Evolutionary conservation across 768 basidiomycete species (phyloP).

Genomic region (Lactifluus rugatus): DNA sequence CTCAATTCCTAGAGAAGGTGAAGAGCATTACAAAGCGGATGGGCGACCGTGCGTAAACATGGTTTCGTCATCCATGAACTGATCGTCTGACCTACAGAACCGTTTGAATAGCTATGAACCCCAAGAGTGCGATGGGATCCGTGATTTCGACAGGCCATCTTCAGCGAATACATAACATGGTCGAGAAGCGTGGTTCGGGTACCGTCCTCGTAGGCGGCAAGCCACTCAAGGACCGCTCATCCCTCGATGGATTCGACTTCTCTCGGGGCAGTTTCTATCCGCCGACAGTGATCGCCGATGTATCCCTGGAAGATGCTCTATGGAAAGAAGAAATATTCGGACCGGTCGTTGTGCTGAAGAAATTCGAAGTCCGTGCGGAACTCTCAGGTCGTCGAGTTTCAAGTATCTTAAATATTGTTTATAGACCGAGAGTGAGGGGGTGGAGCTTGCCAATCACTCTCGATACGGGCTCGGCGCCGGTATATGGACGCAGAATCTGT

Average conservation of each 20-base stretch:
- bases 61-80: not conserved
- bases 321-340: slow-evolving; percentile 86
- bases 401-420: not conserved
- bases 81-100: slow-evolving; percentile 5
- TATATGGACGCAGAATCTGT: slow-evolving; percentile 69
- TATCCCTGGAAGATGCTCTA: slow-evolving; percentile 47
- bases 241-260: slow-evolving; percentile 64
- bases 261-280: slow-evolving; percentile 66
- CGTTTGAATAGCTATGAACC: slow-evolving; percentile 49
- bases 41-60: slow-evolving; percentile 50
- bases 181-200: slow-evolving; percentile 36
- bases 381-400: not conserved
- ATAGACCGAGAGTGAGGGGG: slow-evolving; percentile 52
- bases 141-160: slow-evolving; percentile 63
- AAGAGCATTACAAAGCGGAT: slow-evolving; percentile 55
- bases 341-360: slow-evolving; percentile 66
- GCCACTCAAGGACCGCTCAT: slow-evolving; percentile 51
- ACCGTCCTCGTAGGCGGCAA: slow-evolving; percentile 53
- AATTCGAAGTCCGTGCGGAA: slow-evolving; percentile 33
- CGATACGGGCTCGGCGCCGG: slow-evolving; percentile 77
- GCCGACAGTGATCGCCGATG: slow-evolving; percentile 62
- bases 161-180: slow-evolving; percentile 49
- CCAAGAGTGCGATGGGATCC: slow-evolving; percentile 66
- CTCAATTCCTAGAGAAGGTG: slow-evolving; percentile 50
- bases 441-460: slow-evolving; percentile 61